These are phyloP conservation scores for Globisporangium radiosum DNA, from an alignment of 352 stramenopile species.

Conservation along the genomic window DNA sequence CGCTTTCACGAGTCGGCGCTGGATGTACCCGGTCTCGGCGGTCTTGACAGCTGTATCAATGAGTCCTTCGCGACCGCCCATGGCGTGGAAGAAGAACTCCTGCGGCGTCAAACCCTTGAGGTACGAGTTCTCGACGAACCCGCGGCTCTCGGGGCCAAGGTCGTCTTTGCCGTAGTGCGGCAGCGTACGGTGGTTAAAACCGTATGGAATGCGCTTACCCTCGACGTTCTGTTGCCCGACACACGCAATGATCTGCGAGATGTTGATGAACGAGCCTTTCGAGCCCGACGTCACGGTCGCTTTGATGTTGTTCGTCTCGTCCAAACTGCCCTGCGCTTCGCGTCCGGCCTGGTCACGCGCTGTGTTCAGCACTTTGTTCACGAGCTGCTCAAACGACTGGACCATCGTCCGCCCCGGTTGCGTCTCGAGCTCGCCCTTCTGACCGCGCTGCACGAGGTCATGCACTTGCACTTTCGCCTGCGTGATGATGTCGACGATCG, in stretches of 20 bases:
- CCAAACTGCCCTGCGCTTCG: slow-evolving; percentile 80
- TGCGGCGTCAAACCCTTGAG: slow-evolving; percentile 91
- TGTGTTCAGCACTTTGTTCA: slow-evolving; percentile 95
- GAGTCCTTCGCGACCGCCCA: slow-evolving; percentile 98
- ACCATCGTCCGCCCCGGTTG: slow-evolving; percentile 99
- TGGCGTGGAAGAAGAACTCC: slow-evolving; percentile 99
- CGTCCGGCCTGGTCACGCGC: slow-evolving; percentile 79
- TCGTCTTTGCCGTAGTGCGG: slow-evolving; percentile 96
- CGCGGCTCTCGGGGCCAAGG: slow-evolving; percentile 95
- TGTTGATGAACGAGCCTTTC: slow-evolving; percentile 99
- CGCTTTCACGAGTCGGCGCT: slow-evolving; percentile 98
- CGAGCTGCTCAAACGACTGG: slow-evolving; percentile 97
- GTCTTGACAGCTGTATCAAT: slow-evolving; percentile 99
- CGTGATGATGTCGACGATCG: slow-evolving; percentile 98
- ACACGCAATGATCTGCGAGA: slow-evolving; percentile 99
- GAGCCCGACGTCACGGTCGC: slow-evolving; percentile 98
- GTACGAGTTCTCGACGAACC: slow-evolving; percentile 99
- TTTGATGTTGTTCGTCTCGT: slow-evolving; percentile 99
- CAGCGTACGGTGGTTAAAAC: slow-evolving; percentile 94
- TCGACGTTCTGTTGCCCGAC: slow-evolving; percentile 98
- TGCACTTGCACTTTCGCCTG: slow-evolving; percentile 95
- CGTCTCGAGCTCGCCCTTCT: slow-evolving; percentile 96
- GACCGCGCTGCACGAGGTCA: slow-evolving; percentile 94
- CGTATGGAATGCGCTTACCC: slow-evolving; percentile 96
- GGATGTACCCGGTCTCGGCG: slow-evolving; percentile 98